Conservation (phyloP, 2,329 filamentous ascomycete genomes). For the Penicillium sp. region DNA sequence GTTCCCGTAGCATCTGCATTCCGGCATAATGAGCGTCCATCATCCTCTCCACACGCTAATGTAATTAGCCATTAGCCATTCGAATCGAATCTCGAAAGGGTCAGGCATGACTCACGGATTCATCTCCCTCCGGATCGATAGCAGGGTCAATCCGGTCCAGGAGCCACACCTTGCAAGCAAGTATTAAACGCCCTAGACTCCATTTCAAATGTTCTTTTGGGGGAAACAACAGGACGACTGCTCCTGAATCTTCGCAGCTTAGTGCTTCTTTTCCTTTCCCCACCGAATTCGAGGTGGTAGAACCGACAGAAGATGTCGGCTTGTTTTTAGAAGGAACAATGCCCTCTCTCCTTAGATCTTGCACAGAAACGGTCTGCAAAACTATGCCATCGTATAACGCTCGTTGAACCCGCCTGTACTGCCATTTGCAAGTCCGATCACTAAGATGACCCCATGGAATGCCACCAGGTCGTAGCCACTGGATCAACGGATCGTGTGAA, state of each 20-base stretch:
- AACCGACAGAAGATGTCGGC: too few species aligned
- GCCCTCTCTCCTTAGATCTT: not conserved
- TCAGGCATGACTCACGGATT: conserved; percentile 13
- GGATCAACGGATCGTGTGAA: conserved; percentile 23
- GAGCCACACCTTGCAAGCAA: conserved; percentile 18
- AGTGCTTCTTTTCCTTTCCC: not conserved
- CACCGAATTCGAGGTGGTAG: not conserved
- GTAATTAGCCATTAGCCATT: not conserved
- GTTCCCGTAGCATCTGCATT: conserved; percentile 3
- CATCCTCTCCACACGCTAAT: conserved; percentile 18
- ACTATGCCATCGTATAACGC: conserved; percentile 20
- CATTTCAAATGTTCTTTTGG: conserved; percentile 15
- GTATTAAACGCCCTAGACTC: conserved; percentile 12
- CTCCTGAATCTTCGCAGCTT: conserved; percentile 19
- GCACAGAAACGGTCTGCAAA: conserved; percentile 14
- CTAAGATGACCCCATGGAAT: conserved; percentile 15
- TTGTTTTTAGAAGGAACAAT: too few species aligned
- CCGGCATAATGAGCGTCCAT: conserved; percentile 13
- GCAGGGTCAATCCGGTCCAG: conserved; percentile 16
- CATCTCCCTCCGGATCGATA: conserved; percentile 14
- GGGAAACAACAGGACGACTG: conserved; percentile 21
- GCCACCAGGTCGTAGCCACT: conserved; percentile 23
- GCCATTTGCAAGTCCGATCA: conserved; percentile 17
- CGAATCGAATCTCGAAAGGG: not conserved
- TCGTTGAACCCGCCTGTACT: conserved; percentile 22